Evolutionary conservation across 2,329 filamentous ascomycete species (phyloP).

Genomic region (Colletotrichum scovillei): DNA sequence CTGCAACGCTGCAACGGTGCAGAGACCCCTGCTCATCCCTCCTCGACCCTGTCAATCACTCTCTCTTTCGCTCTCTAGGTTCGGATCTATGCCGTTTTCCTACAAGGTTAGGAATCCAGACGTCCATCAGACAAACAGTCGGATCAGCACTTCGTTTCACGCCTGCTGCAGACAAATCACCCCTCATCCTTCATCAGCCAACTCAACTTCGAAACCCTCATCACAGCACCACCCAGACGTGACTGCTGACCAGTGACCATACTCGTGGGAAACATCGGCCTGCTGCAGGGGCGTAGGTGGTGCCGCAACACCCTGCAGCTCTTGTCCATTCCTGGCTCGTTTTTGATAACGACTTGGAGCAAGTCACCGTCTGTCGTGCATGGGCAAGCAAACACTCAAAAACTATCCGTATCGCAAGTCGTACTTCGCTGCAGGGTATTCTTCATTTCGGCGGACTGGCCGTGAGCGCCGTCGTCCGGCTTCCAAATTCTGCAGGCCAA

Average conservation of each 20-base stretch:
- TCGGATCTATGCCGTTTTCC: constrained; percentile 4
- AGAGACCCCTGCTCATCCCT: background rate
- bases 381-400: background rate
- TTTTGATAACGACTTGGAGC: background rate
- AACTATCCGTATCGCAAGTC: background rate
- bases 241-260: background rate
- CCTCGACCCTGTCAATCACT: background rate
- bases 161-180: constrained; percentile 31
- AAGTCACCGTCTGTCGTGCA: constrained; percentile 1
- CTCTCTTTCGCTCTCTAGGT: constrained; percentile 9
- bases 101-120: background rate
- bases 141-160: constrained; percentile 26
- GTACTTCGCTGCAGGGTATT: background rate
- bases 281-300: constrained; percentile 21
- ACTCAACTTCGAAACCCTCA: background rate
- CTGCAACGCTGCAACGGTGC: too few relatives aligned
- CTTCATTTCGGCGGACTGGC: background rate
- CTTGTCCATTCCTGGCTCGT: constrained; percentile 4
- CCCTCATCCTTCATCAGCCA: background rate
- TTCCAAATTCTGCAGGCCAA: background rate
- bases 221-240: background rate
- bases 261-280: constrained; percentile 1
- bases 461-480: background rate
- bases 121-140: constrained; percentile 27
- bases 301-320: constrained; percentile 18